phyloP scores from a whole-genome alignment of 805 yeast species.

The Ogataea paraovalis region DNA sequence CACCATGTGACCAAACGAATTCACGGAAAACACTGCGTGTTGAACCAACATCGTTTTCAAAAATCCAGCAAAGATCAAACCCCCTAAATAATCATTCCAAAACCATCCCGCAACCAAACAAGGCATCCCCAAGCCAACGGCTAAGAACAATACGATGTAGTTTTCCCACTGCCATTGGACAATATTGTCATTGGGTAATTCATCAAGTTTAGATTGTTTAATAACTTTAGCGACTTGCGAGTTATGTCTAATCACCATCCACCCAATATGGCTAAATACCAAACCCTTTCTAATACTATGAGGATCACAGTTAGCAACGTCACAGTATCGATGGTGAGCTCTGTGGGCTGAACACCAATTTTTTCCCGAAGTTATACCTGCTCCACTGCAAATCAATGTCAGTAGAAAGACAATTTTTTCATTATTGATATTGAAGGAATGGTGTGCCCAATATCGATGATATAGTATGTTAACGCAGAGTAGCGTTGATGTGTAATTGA shows the following conservation, averaged over 20 bases:
- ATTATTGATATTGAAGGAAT: slow-evolving; percentile 44
- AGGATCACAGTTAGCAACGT: slow-evolving; percentile 79
- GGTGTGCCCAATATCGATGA: slow-evolving; percentile 73
- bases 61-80: slow-evolving; percentile 75
- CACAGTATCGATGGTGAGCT: slow-evolving; percentile 87
- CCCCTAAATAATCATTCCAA: slow-evolving; percentile 77
- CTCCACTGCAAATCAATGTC: slow-evolving; percentile 63
- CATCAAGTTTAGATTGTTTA: slow-evolving; percentile 47
- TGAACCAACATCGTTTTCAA: slow-evolving; percentile 68
- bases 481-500: slow-evolving; percentile 57
- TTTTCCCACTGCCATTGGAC: slow-evolving; percentile 69
- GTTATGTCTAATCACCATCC: slow-evolving; percentile 72
- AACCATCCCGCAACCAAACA: slow-evolving; percentile 55
- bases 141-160: slow-evolving; percentile 50
- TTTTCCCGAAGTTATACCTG: slow-evolving; percentile 71
- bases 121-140: slow-evolving; percentile 56
- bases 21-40: slow-evolving; percentile 72
- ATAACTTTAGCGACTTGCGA: slow-evolving; percentile 44
- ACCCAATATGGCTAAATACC: slow-evolving; percentile 81
- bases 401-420: slow-evolving; percentile 44
- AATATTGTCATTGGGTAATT: slow-evolving; percentile 55
- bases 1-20: slow-evolving; percentile 77
- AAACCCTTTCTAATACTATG: slow-evolving; percentile 79
- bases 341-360: slow-evolving; percentile 84
- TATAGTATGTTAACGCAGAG: slow-evolving; percentile 80